phyloP scores from a whole-genome alignment of 2,329 filamentous ascomycete species.

The Penicillium sp. region DNA sequence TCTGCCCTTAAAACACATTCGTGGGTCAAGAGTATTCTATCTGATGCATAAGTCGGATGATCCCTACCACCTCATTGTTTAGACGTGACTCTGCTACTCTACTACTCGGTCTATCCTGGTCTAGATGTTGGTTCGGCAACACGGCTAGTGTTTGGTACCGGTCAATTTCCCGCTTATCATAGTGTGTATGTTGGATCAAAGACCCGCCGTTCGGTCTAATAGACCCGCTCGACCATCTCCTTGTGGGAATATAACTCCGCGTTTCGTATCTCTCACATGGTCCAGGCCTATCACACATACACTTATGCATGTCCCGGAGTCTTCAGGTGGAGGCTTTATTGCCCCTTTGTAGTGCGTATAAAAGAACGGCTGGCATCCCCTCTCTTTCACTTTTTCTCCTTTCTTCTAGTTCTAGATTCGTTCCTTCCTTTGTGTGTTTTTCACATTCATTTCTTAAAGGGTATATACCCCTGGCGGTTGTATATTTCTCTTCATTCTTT shows the following conservation, averaged over 20 bases:
- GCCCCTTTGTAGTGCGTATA: constrained; percentile 6
- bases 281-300: constrained; percentile 15
- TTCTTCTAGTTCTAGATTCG: constrained; percentile 8
- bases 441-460: constrained; percentile 12
- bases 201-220: constrained; percentile 14
- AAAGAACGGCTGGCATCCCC: constrained; percentile 1
- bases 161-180: neutral
- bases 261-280: constrained; percentile 20
- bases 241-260: constrained; percentile 9
- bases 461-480: constrained; percentile 13
- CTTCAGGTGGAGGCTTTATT: constrained; percentile 21
- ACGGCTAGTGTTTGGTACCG: neutral
- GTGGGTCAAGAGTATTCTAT: neutral
- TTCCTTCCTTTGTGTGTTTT: constrained; percentile 15
- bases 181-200: too few species aligned
- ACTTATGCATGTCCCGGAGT: constrained; percentile 19
- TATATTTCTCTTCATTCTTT: constrained; percentile 8
- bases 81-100: neutral
- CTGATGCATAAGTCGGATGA: constrained; percentile 7
- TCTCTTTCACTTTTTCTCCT: constrained; percentile 7
- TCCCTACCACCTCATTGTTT: neutral
- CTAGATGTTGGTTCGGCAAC: constrained; percentile 2
- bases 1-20: neutral
- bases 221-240: constrained; percentile 9
- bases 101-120: too few species aligned